Evolutionary conservation across 2,329 filamentous ascomycete species (phyloP).

Genomic region (Scleromitrula shiraiana): DNA sequence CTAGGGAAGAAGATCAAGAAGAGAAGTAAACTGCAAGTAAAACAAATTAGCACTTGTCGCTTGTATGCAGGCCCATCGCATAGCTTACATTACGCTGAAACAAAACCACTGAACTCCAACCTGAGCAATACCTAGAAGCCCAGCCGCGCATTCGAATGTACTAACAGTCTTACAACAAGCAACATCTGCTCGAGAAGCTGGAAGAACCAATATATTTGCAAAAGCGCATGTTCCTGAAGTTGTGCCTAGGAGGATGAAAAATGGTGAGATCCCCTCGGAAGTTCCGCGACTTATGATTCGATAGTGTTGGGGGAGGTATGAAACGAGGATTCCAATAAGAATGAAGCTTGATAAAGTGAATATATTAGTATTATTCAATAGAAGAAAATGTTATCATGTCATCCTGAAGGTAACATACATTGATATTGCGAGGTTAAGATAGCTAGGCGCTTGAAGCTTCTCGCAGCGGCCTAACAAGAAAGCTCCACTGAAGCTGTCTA

Average conservation of each 20-base stretch:
- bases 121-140: slow-evolving; percentile 81
- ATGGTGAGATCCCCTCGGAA: slow-evolving; percentile 90
- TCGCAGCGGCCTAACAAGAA: slow-evolving; percentile 35
- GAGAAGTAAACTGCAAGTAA: slow-evolving; percentile 64
- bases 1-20: slow-evolving; percentile 91
- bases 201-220: slow-evolving; percentile 83
- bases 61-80: neutral
- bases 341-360: slow-evolving; percentile 44
- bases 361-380: neutral
- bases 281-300: slow-evolving; percentile 81
- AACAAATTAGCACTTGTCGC: slow-evolving; percentile 2
- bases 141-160: slow-evolving; percentile 74
- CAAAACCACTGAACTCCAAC: slow-evolving; percentile 88
- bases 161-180: slow-evolving; percentile 78
- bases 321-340: slow-evolving; percentile 78
- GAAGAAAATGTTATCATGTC: neutral
- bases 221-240: slow-evolving; percentile 84
- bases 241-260: slow-evolving; percentile 89
- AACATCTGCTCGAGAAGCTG: slow-evolving; percentile 75
- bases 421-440: slow-evolving; percentile 44
- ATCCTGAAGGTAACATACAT: slow-evolving; percentile 34
- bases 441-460: slow-evolving; percentile 42
- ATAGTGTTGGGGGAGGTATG: slow-evolving; percentile 89
- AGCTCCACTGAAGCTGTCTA: slow-evolving; percentile 14
- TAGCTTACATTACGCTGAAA: slow-evolving; percentile 77